phyloP scores from a whole-genome alignment of 495 filamentous ascomycete genomes.

The Trichoderma erinaceum region DNA sequence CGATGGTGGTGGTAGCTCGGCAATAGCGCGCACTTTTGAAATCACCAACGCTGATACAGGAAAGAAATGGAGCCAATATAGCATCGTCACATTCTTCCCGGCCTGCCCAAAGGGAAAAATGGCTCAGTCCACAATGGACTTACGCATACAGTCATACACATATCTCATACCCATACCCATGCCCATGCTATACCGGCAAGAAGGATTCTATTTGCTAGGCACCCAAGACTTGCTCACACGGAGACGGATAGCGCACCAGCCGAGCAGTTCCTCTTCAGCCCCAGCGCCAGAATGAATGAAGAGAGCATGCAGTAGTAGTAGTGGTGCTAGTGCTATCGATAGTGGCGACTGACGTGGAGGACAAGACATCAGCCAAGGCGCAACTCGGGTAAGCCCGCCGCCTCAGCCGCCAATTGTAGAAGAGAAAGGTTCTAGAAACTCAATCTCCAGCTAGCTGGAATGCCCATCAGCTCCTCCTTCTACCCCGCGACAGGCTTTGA shows the following conservation, averaged over 20 bases:
- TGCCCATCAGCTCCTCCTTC: slow-evolving; percentile 9
- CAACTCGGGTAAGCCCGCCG: slow-evolving; percentile 10
- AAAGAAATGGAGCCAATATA: slow-evolving; percentile 8
- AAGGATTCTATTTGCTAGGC: neutral
- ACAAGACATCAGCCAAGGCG: neutral
- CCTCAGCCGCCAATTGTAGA: neutral
- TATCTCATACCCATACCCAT: neutral
- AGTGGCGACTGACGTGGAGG: neutral
- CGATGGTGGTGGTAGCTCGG: neutral
- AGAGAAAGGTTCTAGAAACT: slow-evolving; percentile 2
- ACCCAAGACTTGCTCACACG: neutral
- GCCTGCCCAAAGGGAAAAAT: slow-evolving; percentile 12
- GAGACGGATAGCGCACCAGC: neutral
- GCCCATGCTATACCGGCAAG: neutral
- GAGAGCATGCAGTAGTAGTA: neutral
- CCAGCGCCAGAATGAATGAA: neutral
- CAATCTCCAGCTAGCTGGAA: neutral
- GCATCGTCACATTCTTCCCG: slow-evolving; percentile 8
- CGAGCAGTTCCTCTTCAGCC: neutral
- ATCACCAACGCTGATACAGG: neutral
- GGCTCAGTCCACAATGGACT: neutral
- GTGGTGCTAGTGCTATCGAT: no score
- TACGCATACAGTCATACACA: neutral
- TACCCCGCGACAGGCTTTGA: neutral
- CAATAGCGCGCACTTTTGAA: neutral